phyloP scores from a whole-genome alignment of 257 asterid species.

The Jaltomata sinuosa region DNA sequence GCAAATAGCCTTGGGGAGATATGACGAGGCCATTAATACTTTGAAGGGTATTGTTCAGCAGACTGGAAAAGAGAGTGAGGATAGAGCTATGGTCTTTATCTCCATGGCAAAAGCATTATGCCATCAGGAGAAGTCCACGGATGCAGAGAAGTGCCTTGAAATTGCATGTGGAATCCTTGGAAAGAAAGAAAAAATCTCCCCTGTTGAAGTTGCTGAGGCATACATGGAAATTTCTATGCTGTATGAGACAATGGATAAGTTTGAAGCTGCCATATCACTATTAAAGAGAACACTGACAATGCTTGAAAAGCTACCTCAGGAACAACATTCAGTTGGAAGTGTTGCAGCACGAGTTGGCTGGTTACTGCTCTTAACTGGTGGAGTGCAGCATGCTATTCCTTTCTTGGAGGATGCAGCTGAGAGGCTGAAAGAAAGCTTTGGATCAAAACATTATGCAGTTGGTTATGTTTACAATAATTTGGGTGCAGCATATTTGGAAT shows the following conservation, averaged over 20 bases:
- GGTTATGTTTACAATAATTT: constrained; percentile 85
- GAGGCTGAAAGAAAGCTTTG: constrained; percentile 88
- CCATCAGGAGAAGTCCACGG: constrained; percentile 51
- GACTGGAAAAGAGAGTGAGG: constrained; percentile 73
- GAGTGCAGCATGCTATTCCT: constrained; percentile 65
- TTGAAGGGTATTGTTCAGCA: constrained; percentile 64
- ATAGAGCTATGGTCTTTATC: constrained; percentile 66
- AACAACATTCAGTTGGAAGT: constrained; percentile 84
- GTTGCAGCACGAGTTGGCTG: constrained; percentile 90
- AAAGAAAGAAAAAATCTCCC: constrained; percentile 55
- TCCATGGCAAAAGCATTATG: constrained; percentile 85
- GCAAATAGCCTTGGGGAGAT: constrained; percentile 80
- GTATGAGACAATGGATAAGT: constrained; percentile 81
- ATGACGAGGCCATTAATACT: constrained; percentile 66
- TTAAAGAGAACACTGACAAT: constrained; percentile 48
- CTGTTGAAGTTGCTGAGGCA: constrained; percentile 63
- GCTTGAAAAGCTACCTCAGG: constrained; percentile 77
- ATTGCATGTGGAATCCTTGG: constrained; percentile 57
- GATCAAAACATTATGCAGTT: constrained; percentile 72
- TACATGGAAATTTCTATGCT: constrained; percentile 68
- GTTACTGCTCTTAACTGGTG: constrained; percentile 70
- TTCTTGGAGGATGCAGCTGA: constrained; percentile 90
- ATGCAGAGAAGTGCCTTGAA: constrained; percentile 74
- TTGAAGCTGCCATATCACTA: constrained; percentile 66
- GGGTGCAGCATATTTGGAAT: constrained; percentile 88